These are phyloP conservation scores for Striga hermonthica DNA, from an alignment of 305 asterid species.

Conservation along the genomic window DNA sequence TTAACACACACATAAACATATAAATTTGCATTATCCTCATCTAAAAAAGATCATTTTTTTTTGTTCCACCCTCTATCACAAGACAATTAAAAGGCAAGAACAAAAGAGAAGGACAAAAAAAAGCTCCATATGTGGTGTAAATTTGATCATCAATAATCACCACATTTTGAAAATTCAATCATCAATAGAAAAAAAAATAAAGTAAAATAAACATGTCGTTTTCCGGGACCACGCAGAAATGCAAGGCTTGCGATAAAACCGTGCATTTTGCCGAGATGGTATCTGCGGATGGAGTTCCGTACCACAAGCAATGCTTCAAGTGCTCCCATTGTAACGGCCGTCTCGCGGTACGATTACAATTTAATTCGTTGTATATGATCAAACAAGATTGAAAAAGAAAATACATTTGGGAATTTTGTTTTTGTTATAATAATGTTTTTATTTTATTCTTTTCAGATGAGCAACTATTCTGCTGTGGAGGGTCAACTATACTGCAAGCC, in stretches of 20 bases:
- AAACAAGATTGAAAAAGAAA: too few relatives aligned
- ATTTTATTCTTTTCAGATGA: slow-evolving; percentile 29
- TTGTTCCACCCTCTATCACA: too few relatives aligned
- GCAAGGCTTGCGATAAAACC: slow-evolving; percentile 44
- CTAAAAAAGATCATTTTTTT: not conserved
- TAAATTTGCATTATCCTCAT: not conserved
- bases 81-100: not conserved
- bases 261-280: slow-evolving; percentile 57
- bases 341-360: slow-evolving; percentile 37
- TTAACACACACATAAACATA: not conserved
- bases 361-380: not conserved
- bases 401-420: too few relatives aligned
- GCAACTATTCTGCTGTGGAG: slow-evolving; percentile 44
- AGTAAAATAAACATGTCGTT: slow-evolving; percentile 35
- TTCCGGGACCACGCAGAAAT: slow-evolving; percentile 59
- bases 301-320: slow-evolving; percentile 59
- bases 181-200: not conserved
- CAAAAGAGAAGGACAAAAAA: not conserved
- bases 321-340: slow-evolving; percentile 57
- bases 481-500: slow-evolving; percentile 48
- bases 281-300: slow-evolving; percentile 63
- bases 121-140: not conserved
- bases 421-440: too few relatives aligned
- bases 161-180: not conserved
- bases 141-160: not conserved